Percentiles rank a stretch among this genome's conserved stretches.
Conservation (phyloP, 306 rosid genomes). For the Begonia masoniana region DNA sequence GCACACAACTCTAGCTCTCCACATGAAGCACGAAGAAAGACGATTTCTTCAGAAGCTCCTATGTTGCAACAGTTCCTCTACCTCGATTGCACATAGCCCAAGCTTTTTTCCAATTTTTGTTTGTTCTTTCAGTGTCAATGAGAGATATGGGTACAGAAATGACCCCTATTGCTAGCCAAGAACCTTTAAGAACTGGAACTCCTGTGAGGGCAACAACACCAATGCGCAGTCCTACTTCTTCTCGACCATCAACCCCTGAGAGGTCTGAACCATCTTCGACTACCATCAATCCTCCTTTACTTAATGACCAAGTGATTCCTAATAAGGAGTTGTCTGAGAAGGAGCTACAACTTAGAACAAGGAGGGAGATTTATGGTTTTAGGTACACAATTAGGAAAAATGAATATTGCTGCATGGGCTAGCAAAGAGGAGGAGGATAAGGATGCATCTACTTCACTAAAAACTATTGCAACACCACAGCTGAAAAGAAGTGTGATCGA, state of each 20-base stretch:
- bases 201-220: constrained; percentile 95
- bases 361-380: constrained; percentile 87
- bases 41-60: too few relatives aligned
- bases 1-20: too few relatives aligned
- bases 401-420: constrained; percentile 98
- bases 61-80: too few relatives aligned
- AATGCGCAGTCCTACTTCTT: constrained; percentile 73
- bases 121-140: too few relatives aligned
- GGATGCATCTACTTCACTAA: constrained; percentile 68
- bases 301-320: constrained; percentile 21
- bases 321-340: constrained; percentile 58
- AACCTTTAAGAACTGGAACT: constrained; percentile 92
- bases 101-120: too few relatives aligned
- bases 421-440: constrained; percentile 87
- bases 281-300: constrained; percentile 9
- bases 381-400: constrained; percentile 86
- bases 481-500: constrained; percentile 37
- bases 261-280: constrained; percentile 35
- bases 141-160: constrained; percentile 99
- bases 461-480: constrained; percentile 31
- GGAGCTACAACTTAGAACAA: constrained; percentile 87
- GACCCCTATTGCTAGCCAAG: constrained; percentile 98
- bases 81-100: too few relatives aligned
- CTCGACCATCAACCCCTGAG: constrained; percentile 70
- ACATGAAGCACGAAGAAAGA: too few relatives aligned